A percentile compares a stretch with the other conserved stretches of the same genome.
These are phyloP conservation scores for Moricandia arvensis DNA, from an alignment of 345 rosid species.

Conservation along the genomic window DNA sequence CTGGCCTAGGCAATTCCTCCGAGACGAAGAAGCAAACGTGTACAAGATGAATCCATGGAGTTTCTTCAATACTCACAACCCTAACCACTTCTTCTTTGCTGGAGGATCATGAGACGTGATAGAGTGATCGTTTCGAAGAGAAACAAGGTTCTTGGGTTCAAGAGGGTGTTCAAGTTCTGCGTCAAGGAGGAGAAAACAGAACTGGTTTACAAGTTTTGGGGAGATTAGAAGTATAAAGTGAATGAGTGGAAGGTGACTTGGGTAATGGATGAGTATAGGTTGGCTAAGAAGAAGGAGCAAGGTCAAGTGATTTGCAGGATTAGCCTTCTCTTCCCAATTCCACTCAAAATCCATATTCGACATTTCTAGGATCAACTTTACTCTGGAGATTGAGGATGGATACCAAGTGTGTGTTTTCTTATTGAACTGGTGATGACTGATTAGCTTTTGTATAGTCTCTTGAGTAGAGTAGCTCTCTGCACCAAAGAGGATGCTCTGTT, in stretches of 20 bases:
- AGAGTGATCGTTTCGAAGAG: not conserved
- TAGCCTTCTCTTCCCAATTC: not conserved
- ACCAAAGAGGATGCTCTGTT: too few species aligned
- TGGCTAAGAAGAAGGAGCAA: not conserved
- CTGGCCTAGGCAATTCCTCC: not conserved
- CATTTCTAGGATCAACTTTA: not conserved
- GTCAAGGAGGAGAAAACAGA: not conserved
- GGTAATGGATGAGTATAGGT: constrained; percentile 8
- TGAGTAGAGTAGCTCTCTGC: too few species aligned
- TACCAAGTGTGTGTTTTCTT: not conserved
- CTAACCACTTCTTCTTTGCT: not conserved
- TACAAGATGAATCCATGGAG: not conserved
- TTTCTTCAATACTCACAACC: not conserved
- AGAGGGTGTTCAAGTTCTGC: not conserved
- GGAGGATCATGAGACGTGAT: not conserved
- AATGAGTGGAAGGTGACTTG: not conserved
- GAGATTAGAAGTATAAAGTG: not conserved
- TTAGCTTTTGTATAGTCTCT: not conserved
- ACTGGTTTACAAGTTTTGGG: not conserved
- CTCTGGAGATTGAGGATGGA: not conserved
- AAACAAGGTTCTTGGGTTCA: not conserved
- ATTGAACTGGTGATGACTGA: not conserved
- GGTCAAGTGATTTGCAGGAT: constrained; percentile 1
- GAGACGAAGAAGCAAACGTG: not conserved
- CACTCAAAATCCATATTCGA: not conserved